A percentile compares a stretch with the other conserved stretches of the same genome.
These are phyloP conservation scores for Cercospora janseana DNA, from an alignment of 2,329 filamentous ascomycete genomes.

Conservation along the genomic window DNA sequence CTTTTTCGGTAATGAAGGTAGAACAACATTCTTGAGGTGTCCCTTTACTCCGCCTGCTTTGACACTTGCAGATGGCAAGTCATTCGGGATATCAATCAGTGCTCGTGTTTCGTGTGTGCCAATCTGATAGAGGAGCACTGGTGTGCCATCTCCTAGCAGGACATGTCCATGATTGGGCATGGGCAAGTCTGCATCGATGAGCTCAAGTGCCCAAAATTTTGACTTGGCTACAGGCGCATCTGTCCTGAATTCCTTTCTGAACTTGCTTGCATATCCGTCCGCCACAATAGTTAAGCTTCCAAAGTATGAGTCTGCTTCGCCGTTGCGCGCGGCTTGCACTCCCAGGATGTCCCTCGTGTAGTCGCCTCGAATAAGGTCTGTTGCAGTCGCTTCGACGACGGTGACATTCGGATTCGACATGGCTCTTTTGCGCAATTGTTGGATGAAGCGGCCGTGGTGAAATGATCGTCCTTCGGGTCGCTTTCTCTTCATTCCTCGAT, in stretches of 20 bases:
- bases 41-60: conserved; percentile 78
- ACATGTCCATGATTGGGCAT: conserved; percentile 79
- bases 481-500: conserved; percentile 40
- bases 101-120: conserved; percentile 90
- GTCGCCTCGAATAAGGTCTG: conserved; percentile 68
- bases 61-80: conserved; percentile 68
- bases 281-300: conserved; percentile 83
- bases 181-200: conserved; percentile 82
- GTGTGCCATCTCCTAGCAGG: conserved; percentile 72
- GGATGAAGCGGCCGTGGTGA: conserved; percentile 93
- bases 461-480: conserved; percentile 75
- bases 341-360: conserved; percentile 73
- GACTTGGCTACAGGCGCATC: conserved; percentile 69
- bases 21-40: conserved; percentile 75
- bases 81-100: conserved; percentile 81
- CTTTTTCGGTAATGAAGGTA: conserved; percentile 70
- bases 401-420: conserved; percentile 76
- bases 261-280: conserved; percentile 90
- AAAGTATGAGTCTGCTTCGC: conserved; percentile 71
- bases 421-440: conserved; percentile 73
- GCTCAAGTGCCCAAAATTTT: conserved; percentile 90
- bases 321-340: conserved; percentile 70
- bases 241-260: conserved; percentile 74
- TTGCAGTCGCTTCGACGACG: conserved; percentile 85
- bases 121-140: conserved; percentile 94